A percentile compares a stretch with the other conserved stretches of the same genome.
Conservation (phyloP, 192 early-diverging fungal genomes). For the Coemansia sp. region DNA sequence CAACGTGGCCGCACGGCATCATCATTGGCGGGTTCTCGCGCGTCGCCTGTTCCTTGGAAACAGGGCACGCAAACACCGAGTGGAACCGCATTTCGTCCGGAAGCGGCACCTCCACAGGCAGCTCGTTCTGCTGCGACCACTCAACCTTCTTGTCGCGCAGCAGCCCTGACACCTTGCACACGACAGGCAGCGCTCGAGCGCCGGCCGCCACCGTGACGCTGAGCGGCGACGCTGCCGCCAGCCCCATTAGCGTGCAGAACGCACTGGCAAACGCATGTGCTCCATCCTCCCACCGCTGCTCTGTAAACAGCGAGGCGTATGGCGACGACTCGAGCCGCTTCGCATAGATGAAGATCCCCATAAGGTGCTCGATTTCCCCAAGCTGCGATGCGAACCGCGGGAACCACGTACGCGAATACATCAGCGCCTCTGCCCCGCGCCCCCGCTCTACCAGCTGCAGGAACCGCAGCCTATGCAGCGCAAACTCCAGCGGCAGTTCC, state of each 20-base stretch:
- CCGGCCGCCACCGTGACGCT: slow-evolving; percentile 68
- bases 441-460: slow-evolving; percentile 66
- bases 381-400: slow-evolving; percentile 54
- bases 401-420: slow-evolving; percentile 75
- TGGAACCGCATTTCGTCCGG: slow-evolving; percentile 86
- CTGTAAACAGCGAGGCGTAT: slow-evolving; percentile 55
- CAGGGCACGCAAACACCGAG: slow-evolving; percentile 95
- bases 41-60: slow-evolving; percentile 91
- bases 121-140: slow-evolving; percentile 89
- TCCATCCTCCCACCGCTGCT: slow-evolving; percentile 41
- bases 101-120: slow-evolving; percentile 91
- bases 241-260: slow-evolving; percentile 36
- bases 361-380: slow-evolving; percentile 56
- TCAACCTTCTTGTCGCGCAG: slow-evolving; percentile 83
- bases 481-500: slow-evolving; percentile 80
- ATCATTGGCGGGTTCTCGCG: slow-evolving; percentile 97
- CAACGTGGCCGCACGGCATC: slow-evolving; percentile 96
- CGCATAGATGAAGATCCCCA: slow-evolving; percentile 55
- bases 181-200: slow-evolving; percentile 83
- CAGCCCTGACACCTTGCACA: slow-evolving; percentile 86
- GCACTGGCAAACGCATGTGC: slow-evolving; percentile 22
- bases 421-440: slow-evolving; percentile 60
- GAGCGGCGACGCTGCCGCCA: slow-evolving; percentile 33
- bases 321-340: slow-evolving; percentile 72
- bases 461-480: slow-evolving; percentile 77